These are phyloP conservation scores for Peribolospora kevripleyi DNA, from an alignment of 768 basidiomycete species.

Conservation along the genomic window DNA sequence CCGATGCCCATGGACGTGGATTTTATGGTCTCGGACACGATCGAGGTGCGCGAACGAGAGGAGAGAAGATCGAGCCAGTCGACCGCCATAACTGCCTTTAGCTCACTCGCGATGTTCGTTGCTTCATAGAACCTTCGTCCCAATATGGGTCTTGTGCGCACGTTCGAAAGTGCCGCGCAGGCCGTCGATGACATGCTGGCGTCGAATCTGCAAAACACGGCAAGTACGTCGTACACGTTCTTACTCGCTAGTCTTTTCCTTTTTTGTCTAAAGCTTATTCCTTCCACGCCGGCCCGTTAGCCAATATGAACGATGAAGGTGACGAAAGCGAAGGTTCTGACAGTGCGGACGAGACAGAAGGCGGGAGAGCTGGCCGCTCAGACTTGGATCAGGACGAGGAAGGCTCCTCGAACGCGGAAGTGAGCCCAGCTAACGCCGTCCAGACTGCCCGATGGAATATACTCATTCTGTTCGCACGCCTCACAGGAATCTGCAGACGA, in stretches of 20 bases:
- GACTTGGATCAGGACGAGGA: not conserved
- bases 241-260: too few relatives aligned
- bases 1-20: slow-evolving; percentile 84
- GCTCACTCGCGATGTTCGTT: not conserved
- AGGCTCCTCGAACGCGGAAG: not conserved
- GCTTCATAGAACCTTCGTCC: slow-evolving; percentile 55
- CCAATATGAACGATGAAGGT: not conserved
- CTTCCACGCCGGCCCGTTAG: not conserved
- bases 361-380: not conserved
- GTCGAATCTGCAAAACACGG: slow-evolving; percentile 35
- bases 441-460: too few relatives aligned
- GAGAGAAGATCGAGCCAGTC: too few relatives aligned
- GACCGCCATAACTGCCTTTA: not conserved
- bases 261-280: not conserved
- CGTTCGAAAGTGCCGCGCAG: slow-evolving; percentile 56
- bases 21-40: slow-evolving; percentile 83
- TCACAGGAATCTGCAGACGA: slow-evolving; percentile 18
- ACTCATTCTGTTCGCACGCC: too few relatives aligned
- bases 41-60: slow-evolving; percentile 36
- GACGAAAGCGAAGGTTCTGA: not conserved
- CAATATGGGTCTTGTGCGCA: slow-evolving; percentile 43
- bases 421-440: not conserved
- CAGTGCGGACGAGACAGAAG: not conserved
- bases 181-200: slow-evolving; percentile 81
- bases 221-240: not conserved